Evolutionary conservation across 2,329 filamentous ascomycete species (phyloP).

Genomic region (Verticillium nonalfalfae): DNA sequence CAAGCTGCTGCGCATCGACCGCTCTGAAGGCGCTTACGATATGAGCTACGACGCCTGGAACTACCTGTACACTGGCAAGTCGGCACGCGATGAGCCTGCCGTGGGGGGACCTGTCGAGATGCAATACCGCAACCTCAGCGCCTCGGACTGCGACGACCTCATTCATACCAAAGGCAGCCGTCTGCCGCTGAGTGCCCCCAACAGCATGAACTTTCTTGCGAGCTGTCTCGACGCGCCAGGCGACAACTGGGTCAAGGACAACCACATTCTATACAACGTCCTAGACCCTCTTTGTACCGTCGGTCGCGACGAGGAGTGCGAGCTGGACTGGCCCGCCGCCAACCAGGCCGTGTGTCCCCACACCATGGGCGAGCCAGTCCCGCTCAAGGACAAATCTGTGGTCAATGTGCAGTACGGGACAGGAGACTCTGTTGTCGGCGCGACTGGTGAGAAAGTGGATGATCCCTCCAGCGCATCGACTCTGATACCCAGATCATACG

Average conservation of each 20-base stretch:
- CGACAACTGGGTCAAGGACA: slow-evolving; percentile 38
- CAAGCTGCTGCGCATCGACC: slow-evolving; percentile 17
- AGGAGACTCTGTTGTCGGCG: slow-evolving; percentile 32
- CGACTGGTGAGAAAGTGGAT: slow-evolving; percentile 4
- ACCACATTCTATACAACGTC: slow-evolving; percentile 46
- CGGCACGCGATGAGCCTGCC: slow-evolving; percentile 36
- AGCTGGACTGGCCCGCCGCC: slow-evolving; percentile 30
- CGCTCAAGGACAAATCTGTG: slow-evolving; percentile 31
- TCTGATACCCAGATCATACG: not conserved
- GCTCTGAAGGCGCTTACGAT: slow-evolving; percentile 35
- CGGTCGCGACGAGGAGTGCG: slow-evolving; percentile 39
- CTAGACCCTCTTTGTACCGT: slow-evolving; percentile 38
- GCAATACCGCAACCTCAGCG: slow-evolving; percentile 35
- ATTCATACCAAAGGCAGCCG: slow-evolving; percentile 33
- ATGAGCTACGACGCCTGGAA: slow-evolving; percentile 48
- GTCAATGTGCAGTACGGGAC: slow-evolving; percentile 41
- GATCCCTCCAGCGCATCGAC: not conserved
- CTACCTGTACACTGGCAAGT: slow-evolving; percentile 37
- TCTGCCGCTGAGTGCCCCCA: slow-evolving; percentile 38
- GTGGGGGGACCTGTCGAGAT: slow-evolving; percentile 43
- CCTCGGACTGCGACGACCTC: slow-evolving; percentile 39
- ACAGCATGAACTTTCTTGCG: slow-evolving; percentile 46
- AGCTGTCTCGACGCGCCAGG: slow-evolving; percentile 30
- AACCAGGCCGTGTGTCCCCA: slow-evolving; percentile 40
- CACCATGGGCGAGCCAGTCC: slow-evolving; percentile 28